Evolutionary conservation across 1,284 basidiomycete species (phyloP), one percentile per base, ranked within the genome.

Genomic region (Malassezia sympodialis): DNA sequence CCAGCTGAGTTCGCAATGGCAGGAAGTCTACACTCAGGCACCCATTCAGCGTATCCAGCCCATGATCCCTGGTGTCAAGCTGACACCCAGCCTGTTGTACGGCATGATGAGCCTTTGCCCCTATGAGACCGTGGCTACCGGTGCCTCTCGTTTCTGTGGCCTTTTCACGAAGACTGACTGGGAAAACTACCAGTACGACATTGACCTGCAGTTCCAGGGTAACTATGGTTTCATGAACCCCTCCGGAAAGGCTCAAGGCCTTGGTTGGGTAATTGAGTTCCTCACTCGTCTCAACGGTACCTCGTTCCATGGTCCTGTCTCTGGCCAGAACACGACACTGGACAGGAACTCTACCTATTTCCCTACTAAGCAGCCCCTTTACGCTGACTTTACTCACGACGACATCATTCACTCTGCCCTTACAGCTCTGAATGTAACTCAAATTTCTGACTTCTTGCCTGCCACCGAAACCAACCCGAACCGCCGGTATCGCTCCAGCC

Each of bases 121-220:
- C 12, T 69, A 68, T 59, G 68, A 72, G 58, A 68, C 63, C 6
- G 59, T 52, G 5, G 64, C 58, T n/a, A 41, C 70, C 5, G 69
- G 69, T 21, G 64, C 60, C 44, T 61, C 58, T 21, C 46, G 63
- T 52, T 96, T 93, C 77, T 96, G 90, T 66, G 81, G 82, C 51
- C 78, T 94, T 0, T 94, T 94, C 76, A 90, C 87, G 0, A 79
- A 85, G 69, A 83, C 87, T 42, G 89, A 94, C 74, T 90, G 88
- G 84, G 81, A 85, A 63, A 87, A 87, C 8, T 91, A 88, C 41
- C 62, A 69, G 51, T 69, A 68, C 72, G 82, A 88, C 70, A 88
- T 90, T 53, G 63, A 65, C 24, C 55, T 71, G 4, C 58, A 66
- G 48, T 67, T 64, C 51, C 49, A 50, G 17, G 67, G 69, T 24